Evolutionary conservation across 768 basidiomycete genomes (phyloP).

Genomic region (Tricholoma furcatifolium): DNA sequence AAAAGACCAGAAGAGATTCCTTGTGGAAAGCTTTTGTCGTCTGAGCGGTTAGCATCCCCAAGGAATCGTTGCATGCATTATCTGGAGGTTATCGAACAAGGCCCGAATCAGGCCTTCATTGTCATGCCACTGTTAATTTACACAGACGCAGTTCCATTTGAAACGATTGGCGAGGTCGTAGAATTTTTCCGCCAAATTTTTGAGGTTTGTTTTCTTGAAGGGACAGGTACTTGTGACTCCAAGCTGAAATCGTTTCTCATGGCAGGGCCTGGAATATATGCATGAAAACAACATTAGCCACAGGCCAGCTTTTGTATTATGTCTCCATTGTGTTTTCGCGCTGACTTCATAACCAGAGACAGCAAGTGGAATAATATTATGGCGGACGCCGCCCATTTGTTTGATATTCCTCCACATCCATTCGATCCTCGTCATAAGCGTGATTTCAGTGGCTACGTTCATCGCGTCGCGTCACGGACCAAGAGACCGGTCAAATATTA

Average conservation of each 20-base stretch:
- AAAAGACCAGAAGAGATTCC: background rate
- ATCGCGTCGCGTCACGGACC: constrained; percentile 14
- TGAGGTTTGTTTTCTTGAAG: background rate
- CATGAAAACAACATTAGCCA: constrained; percentile 31
- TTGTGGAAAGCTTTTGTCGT: background rate
- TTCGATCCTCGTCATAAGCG: no score
- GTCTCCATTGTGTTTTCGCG: no score
- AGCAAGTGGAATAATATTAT: constrained; percentile 18
- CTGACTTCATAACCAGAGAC: constrained; percentile 5
- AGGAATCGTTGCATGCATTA: no score
- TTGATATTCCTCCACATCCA: constrained; percentile 10
- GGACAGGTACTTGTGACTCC: background rate
- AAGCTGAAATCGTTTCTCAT: no score
- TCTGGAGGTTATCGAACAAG: no score
- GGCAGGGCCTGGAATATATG: no score
- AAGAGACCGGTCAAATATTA: no score
- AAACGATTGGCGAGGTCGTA: no score
- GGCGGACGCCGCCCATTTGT: constrained; percentile 14
- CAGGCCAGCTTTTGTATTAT: constrained; percentile 18
- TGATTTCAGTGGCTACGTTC: constrained; percentile 1
- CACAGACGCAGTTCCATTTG: constrained; percentile 1
- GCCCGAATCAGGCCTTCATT: no score
- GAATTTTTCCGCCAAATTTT: no score
- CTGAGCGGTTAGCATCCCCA: constrained; percentile 8
- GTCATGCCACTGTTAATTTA: constrained; percentile 14